Conservation (phyloP, 2,329 filamentous ascomycete genomes). For the Monilinia vaccinii-corymbosi region DNA sequence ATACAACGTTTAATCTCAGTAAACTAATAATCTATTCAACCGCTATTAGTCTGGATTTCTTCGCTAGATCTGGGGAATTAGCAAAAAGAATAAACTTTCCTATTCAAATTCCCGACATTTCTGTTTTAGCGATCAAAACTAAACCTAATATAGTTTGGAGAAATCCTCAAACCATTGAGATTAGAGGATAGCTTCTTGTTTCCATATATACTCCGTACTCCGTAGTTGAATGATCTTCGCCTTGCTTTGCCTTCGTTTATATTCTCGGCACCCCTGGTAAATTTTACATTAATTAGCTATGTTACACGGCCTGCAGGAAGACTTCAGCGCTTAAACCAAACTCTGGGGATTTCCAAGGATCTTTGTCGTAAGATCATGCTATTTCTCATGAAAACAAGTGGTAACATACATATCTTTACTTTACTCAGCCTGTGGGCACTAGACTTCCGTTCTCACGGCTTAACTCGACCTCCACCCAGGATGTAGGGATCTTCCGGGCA, state of each 20-base stretch:
- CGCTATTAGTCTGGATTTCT: too few species aligned
- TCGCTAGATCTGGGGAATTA: too few species aligned
- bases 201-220: neutral
- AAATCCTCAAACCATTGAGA: neutral
- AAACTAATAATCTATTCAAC: too few species aligned
- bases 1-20: neutral
- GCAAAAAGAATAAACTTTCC: too few species aligned
- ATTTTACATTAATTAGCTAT: neutral
- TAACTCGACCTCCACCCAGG: neutral
- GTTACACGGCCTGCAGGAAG: neutral
- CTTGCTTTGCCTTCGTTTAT: neutral
- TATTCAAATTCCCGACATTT: too few species aligned
- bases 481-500: neutral
- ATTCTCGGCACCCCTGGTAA: neutral
- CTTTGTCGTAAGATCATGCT: neutral
- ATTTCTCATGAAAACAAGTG: neutral
- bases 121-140: too few species aligned
- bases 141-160: neutral
- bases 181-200: neutral
- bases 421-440: neutral
- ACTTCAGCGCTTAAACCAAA: slow-evolving; percentile 3
- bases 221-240: neutral
- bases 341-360: slow-evolving; percentile 7
- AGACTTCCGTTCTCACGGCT: neutral
- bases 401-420: neutral